Conservation (phyloP, 768 basidiomycete genomes). For the Fomitopsis serialis region DNA sequence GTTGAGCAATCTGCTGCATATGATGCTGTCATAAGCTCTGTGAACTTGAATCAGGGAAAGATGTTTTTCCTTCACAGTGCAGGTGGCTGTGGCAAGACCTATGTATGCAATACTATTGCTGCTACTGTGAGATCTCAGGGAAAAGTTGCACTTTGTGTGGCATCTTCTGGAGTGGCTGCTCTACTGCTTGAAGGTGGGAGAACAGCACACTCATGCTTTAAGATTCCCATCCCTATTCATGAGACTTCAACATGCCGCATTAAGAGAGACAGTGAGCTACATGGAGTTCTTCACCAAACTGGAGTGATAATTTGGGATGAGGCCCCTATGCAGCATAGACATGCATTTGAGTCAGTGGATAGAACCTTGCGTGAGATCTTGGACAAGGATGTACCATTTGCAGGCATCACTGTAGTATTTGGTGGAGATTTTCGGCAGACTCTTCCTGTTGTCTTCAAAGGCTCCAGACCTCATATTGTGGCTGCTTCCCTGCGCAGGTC, state of each 20-base stretch:
- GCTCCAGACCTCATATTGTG: too few species aligned
- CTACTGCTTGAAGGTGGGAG: conserved; percentile 37
- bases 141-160: conserved; percentile 38
- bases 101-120: conserved; percentile 34
- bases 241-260: conserved; percentile 29
- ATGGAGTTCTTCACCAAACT: conserved; percentile 28
- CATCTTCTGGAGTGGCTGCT: conserved; percentile 46
- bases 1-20: conserved; percentile 13
- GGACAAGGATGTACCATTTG: conserved; percentile 29
- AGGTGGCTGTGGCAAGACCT: conserved; percentile 44
- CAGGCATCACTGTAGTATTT: conserved; percentile 40
- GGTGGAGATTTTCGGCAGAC: too few species aligned
- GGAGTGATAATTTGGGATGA: conserved; percentile 42
- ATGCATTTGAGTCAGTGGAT: conserved; percentile 37
- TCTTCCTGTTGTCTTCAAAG: too few species aligned
- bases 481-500: too few species aligned
- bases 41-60: conserved; percentile 7
- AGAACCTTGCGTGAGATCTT: conserved; percentile 29
- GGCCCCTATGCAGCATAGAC: conserved; percentile 30
- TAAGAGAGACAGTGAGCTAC: conserved; percentile 19
- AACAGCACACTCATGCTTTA: conserved; percentile 44
- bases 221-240: conserved; percentile 36
- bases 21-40: conserved; percentile 14
- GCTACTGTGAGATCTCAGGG: conserved; percentile 20
- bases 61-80: conserved; percentile 39